Evolutionary conservation across 306 rosid genomes (phyloP).

Genomic region (Medicago arabica): DNA sequence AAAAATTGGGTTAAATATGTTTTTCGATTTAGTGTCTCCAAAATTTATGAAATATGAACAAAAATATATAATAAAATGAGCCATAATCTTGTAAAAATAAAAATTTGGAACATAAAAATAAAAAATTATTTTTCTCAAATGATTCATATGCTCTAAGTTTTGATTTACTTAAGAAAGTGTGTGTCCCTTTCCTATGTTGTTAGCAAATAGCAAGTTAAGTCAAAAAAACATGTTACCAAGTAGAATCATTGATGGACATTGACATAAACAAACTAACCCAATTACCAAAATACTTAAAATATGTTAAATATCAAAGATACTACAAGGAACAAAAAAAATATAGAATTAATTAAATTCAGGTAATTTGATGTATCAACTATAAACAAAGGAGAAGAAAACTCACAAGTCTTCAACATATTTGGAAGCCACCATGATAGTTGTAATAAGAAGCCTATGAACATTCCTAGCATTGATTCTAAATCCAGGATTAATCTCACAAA

Average conservation of each 20-base stretch:
- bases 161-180: neutral
- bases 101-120: neutral
- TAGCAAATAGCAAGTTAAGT: slow-evolving; percentile 5
- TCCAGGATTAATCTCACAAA: slow-evolving; percentile 71
- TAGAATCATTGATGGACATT: slow-evolving; percentile 3
- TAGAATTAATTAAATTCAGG: neutral
- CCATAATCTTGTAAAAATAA: neutral
- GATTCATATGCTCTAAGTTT: neutral
- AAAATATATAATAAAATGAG: too few species aligned
- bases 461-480: slow-evolving; percentile 75
- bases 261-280: slow-evolving; percentile 7
- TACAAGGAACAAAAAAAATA: neutral
- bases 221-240: too few species aligned
- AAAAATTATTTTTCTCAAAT: neutral
- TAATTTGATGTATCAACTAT: neutral
- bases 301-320: neutral
- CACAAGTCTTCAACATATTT: slow-evolving; percentile 92
- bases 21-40: too few species aligned
- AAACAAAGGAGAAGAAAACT: slow-evolving; percentile 42
- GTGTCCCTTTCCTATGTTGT: slow-evolving; percentile 36
- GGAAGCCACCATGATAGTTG: slow-evolving; percentile 91
- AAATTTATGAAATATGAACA: too few species aligned
- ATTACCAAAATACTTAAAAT: neutral
- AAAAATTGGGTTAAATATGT: too few species aligned
- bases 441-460: slow-evolving; percentile 89